Base-by-base conservation (phyloP, 2,329 filamentous ascomycete species). In the Paecilomyces formosus region DNA sequence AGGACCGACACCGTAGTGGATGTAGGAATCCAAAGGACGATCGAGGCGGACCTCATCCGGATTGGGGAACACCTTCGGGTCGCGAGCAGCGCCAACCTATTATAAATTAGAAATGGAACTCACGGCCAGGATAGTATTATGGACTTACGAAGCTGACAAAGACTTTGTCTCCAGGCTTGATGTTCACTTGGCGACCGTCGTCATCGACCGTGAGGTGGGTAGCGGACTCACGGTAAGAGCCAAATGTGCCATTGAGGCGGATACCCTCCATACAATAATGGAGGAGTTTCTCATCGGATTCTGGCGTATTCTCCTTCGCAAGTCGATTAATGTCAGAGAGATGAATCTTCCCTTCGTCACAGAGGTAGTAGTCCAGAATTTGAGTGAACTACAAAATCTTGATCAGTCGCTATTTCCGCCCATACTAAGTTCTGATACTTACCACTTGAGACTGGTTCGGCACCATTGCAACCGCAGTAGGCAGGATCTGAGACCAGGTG, bases 231-330 rank as follows among this genome's bases (percentile, higher is more conserved):
- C 87, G 84, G 75, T 84, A 86, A 1, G 85, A 77, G 9, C 82
- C 82, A 57, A 85, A 83, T 0, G 83, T 83, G 11, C 85, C 84
- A 3, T 85, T 84, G 56, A 92, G 78, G 45, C 89, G 85, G 57
- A 89, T 81, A 15, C 85, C 88, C 72, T 90, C 90, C 77, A 88
- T 80, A 51, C 83, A 85, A 68, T 90, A 92, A 45, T 85, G 86
- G 1, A 88, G 79, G 2, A 93, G 78, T 33, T 83, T 75, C 1
- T 84, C 79, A 62, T 91, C 87, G 0, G 80, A 82, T 62, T 86
- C 82, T 1, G 76, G 76, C 0, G 81, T 76, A 3, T 84, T 78
- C 45, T 81, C 69, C 33, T 79, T 75, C 28, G 89, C 84, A 15
- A 88, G 76, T 18, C 76, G 75, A 63, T 87, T 81, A 57, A 92